A percentile compares a stretch with the other conserved stretches of the same genome.
Conservation (phyloP, 2,329 filamentous ascomycete genomes). For the Tolypocladium tropicale region DNA sequence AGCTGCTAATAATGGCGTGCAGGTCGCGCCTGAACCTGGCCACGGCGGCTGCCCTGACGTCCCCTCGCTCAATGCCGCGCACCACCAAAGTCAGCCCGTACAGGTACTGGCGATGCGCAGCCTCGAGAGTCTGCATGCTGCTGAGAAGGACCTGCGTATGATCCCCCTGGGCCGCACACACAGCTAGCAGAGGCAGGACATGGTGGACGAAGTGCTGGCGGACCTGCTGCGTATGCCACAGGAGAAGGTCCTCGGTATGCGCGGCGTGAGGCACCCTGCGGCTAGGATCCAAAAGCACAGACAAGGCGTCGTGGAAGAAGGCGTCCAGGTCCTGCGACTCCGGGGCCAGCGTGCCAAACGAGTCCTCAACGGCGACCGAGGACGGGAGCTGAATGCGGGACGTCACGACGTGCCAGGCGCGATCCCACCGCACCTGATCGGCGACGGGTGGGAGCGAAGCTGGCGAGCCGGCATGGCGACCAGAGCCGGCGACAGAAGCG, state of each 20-base stretch:
- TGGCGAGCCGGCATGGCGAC: conserved; percentile 7
- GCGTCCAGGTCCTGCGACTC: conserved; percentile 31
- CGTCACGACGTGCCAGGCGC: conserved; percentile 53
- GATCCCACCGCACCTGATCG: conserved; percentile 48
- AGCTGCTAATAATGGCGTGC: conserved; percentile 55
- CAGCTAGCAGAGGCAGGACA: conserved; percentile 44
- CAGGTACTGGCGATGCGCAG: conserved; percentile 46
- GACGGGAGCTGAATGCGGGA: conserved; percentile 44
- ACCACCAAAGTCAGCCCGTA: conserved; percentile 42
- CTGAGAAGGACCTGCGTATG: conserved; percentile 37
- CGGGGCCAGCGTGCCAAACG: conserved; percentile 36
- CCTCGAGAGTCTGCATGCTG: conserved; percentile 48
- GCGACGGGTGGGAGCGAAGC: conserved; percentile 16
- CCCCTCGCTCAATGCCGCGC: conserved; percentile 31
- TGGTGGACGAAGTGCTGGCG: conserved; percentile 50
- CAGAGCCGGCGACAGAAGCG: conserved; percentile 6
- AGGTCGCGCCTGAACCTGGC: conserved; percentile 50
- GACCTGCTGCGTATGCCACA: conserved; percentile 52
- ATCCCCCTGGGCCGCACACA: conserved; percentile 31
- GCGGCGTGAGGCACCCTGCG: conserved; percentile 35
- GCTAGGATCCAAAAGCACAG: conserved; percentile 40
- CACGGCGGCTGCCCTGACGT: conserved; percentile 25
- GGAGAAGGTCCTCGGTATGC: conserved; percentile 44
- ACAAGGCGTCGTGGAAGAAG: conserved; percentile 41
- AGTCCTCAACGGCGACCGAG: conserved; percentile 44